Evolutionary conservation across 2,329 filamentous ascomycete genomes (phyloP).

Genomic region (Diaporthe sp.): DNA sequence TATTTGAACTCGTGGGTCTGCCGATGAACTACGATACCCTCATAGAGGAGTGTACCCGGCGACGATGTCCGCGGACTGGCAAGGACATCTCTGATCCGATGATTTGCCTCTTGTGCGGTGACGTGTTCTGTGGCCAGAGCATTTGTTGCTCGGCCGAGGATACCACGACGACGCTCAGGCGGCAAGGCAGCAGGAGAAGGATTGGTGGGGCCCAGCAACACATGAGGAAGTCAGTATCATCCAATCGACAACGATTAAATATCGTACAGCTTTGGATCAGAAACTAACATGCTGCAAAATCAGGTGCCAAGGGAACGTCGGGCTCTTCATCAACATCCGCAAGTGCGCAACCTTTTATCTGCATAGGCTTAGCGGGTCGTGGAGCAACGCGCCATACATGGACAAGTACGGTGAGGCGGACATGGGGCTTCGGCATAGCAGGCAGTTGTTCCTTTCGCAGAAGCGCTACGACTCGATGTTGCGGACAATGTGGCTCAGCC

Average conservation of each 20-base stretch:
- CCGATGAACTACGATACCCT: constrained; percentile 92
- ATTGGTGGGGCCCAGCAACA: constrained; percentile 93
- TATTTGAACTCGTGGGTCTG: constrained; percentile 92
- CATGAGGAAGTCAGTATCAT: constrained; percentile 77
- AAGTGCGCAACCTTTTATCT: constrained; percentile 94
- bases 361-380: constrained; percentile 84
- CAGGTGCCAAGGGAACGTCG: constrained; percentile 89
- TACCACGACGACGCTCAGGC: constrained; percentile 49
- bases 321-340: constrained; percentile 95
- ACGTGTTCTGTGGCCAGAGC: constrained; percentile 95
- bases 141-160: constrained; percentile 85
- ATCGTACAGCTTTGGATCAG: background rate
- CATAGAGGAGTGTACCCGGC: constrained; percentile 89
- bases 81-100: constrained; percentile 92
- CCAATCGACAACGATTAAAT: background rate
- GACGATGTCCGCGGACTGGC: constrained; percentile 87
- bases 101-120: constrained; percentile 93
- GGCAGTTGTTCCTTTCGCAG: constrained; percentile 93
- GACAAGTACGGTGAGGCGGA: constrained; percentile 97
- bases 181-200: constrained; percentile 53
- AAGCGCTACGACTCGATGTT: constrained; percentile 91
- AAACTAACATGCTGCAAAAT: constrained; percentile 32
- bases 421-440: constrained; percentile 85
- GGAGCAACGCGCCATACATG: constrained; percentile 89
- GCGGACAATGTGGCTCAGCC: constrained; percentile 85